Percentiles rank a stretch among this genome's conserved stretches.
phyloP scores from a whole-genome alignment of 1,139 yeast genomes.

The Blastobotrys capitulatus region DNA sequence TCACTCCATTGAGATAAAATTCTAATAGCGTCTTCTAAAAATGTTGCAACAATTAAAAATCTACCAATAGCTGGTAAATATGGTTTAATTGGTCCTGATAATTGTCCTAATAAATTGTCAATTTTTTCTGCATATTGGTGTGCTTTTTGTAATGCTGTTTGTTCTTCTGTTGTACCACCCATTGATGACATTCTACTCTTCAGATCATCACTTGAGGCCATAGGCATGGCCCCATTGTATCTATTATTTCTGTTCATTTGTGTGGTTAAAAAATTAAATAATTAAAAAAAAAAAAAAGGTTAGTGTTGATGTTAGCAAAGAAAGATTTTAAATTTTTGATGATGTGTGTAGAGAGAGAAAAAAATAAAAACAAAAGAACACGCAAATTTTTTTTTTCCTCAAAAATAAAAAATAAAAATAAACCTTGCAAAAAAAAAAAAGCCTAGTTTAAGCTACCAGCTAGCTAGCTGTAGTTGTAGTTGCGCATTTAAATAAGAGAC shows the following conservation, averaged over 20 bases:
- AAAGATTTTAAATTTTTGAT: neutral
- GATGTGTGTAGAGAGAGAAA: neutral
- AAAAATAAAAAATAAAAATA: too few species aligned
- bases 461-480: too few species aligned
- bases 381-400: slow-evolving; percentile 2
- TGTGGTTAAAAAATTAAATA: neutral
- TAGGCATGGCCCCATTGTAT: slow-evolving; percentile 13
- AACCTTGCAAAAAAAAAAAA: too few species aligned
- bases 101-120: slow-evolving; percentile 32
- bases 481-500: too few species aligned
- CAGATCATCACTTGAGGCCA: slow-evolving; percentile 6
- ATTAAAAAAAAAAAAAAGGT: neutral
- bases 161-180: neutral
- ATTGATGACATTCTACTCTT: neutral
- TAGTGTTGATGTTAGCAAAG: too few species aligned
- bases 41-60: slow-evolving; percentile 88
- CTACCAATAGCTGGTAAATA: slow-evolving; percentile 76
- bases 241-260: slow-evolving; percentile 8
- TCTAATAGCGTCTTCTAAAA: slow-evolving; percentile 83
- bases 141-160: slow-evolving; percentile 9
- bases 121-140: slow-evolving; percentile 27
- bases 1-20: slow-evolving; percentile 86
- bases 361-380: neutral
- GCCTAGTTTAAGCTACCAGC: too few species aligned
- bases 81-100: slow-evolving; percentile 38